Evolutionary conservation across 345 rosid genomes (phyloP), one percentile per base, ranked within the genome.

Genomic region (Aurinia saxatilis): DNA sequence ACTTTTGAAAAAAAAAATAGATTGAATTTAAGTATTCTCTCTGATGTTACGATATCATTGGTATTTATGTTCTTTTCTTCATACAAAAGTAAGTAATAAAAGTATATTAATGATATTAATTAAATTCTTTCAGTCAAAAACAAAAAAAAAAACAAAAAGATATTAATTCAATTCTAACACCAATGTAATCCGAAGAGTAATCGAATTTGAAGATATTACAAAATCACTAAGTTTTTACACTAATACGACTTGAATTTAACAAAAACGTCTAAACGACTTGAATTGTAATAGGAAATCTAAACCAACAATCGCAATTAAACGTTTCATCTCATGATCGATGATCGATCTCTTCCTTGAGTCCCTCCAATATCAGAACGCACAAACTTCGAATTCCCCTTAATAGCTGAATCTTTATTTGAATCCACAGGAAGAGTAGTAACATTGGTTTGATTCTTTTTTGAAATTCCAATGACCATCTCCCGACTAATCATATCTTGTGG

Each of bases 331-430:
- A 46, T 38, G 50, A 36, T 47, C 18, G 41, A 18, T 64, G 49
- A 39, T 51, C 12, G 21, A 33, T 59, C 60, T 59, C 65, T 58
- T 58, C 37, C 27, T 45, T 69, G 11, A 45, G 34, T n/a, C 67
- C 41, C 56, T 52, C 17, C 27, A 25, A 54, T 17, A 52, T 61
- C 30, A 45, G 73, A 4, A 19, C 16, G 55, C 36, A 45, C 7
- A 18, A 29, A 47, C 50, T 34, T 49, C 0, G 53, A 51, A 21
- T 40, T 34, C 30, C 50, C 46, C 37, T 50, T 50, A 46, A 12
- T 8, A 38, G 50, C 36, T 12, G 37, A 49, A 39, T 49, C 58
- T 57, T 67, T 29, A 23, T 2, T 7, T 5, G 59, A 14, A 21
- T 50, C 52, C 44, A 11, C 46, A 8, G 16, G 21, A 27, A n/a